Evolutionary conservation across 208 protist genomes (phyloP), one percentile per base, ranked within the genome.

Genomic region (Leishmania guyanensis): DNA sequence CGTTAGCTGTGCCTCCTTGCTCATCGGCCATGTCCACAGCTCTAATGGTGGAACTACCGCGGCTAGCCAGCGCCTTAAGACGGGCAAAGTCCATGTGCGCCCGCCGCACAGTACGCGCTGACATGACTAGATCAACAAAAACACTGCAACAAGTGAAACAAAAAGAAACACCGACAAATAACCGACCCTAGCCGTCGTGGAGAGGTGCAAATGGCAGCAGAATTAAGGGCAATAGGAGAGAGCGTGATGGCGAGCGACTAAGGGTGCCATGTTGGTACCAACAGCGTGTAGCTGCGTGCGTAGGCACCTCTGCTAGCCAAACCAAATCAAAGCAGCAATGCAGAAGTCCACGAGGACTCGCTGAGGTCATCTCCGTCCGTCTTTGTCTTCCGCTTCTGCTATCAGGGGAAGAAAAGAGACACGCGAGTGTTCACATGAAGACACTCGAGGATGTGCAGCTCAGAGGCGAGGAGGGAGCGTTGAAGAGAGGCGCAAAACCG

Each of bases 11-110:
- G 1, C 29, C 10, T 51, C 84, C 84, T 6, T 80, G 46, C 54
- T 70, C 81, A 48, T 86, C 84, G 2, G 64, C 69, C 26, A 77
- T 75, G 3, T 80, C 62, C 1, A 80, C 82, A 0, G 81, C 79
- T 0, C 68, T 36, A 46, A 90, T 65, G 0, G 60, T 66, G n/a
- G 69, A 2, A n/a, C 60, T 62, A 29, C 77, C 70, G 3, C 43
- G 53, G 9, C 65, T 50, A 5, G 39, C 78, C 5, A 73, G n/a
- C 54, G 82, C 43, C 58, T 78, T 51, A 26, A 93, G 76, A 39
- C 87, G 71, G 9, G 66, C 33, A 58, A 93, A 86, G 84, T 93
- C 90, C 56, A 85, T 86, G 20, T 46, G 58, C 20, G 88, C 87
- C 5, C 90, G 88, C 72, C 89, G 75, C 20, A 84, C 36, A 1